Evolutionary conservation across 2,329 filamentous ascomycete species (phyloP).

Genomic region (Rhynchosporium graminicola): DNA sequence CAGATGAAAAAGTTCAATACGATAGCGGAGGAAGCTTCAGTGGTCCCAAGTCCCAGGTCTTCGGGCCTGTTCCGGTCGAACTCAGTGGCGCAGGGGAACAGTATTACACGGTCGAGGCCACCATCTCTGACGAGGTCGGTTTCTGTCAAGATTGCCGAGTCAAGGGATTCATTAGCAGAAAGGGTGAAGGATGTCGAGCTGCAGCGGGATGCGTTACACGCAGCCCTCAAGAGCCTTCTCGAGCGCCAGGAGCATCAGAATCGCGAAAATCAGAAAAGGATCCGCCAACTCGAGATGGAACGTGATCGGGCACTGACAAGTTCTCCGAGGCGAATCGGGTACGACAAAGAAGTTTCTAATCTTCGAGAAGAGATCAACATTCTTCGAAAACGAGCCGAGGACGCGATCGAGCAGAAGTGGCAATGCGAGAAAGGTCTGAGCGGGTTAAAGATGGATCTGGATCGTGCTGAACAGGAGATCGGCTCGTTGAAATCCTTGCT

Average conservation of each 20-base stretch:
- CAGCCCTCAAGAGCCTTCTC: conserved; percentile 80
- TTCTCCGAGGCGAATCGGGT: conserved; percentile 74
- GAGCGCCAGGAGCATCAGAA: conserved; percentile 84
- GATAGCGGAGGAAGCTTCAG: conserved; percentile 59
- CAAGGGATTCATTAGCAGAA: conserved; percentile 71
- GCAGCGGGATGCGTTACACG: conserved; percentile 89
- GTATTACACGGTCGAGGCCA: conserved; percentile 35
- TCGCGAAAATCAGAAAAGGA: conserved; percentile 79
- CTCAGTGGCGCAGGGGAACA: conserved; percentile 55
- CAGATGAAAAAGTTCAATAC: conserved; percentile 55
- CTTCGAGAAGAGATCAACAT: conserved; percentile 83
- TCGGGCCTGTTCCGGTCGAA: conserved; percentile 62
- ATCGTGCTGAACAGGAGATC: conserved; percentile 92
- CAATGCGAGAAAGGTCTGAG: conserved; percentile 88
- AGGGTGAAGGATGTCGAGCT: conserved; percentile 89
- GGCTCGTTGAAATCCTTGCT: conserved; percentile 76
- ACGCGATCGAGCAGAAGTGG: conserved; percentile 94
- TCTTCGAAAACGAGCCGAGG: conserved; percentile 83
- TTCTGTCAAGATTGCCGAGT: conserved; percentile 48
- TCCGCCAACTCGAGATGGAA: conserved; percentile 74
- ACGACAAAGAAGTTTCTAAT: conserved; percentile 78
- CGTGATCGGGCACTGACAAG: conserved; percentile 70
- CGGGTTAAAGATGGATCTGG: conserved; percentile 93
- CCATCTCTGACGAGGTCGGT: conserved; percentile 58
- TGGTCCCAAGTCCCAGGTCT: conserved; percentile 19